These are phyloP conservation scores for Wickerhamiella lipophila DNA, from an alignment of 805 yeast species.

Conservation along the genomic window DNA sequence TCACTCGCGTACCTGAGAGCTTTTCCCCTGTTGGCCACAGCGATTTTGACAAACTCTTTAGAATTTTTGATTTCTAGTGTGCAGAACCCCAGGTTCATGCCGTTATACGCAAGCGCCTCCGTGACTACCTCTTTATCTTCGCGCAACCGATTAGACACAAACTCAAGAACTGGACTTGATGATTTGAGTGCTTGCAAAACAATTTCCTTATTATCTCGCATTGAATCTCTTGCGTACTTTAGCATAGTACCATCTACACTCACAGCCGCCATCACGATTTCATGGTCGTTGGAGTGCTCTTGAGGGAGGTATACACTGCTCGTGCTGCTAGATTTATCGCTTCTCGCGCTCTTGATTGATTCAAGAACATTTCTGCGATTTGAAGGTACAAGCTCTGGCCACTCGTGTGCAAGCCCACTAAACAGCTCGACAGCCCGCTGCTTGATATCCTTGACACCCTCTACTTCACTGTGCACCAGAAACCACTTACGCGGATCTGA, in stretches of 20 bases:
- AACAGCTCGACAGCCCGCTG: background rate
- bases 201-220: background rate
- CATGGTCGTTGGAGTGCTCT: background rate
- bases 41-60: background rate
- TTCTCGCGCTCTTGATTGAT: background rate
- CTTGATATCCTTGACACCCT: background rate
- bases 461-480: background rate
- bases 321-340: background rate
- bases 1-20: background rate
- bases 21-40: background rate
- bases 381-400: background rate
- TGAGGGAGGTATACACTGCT: background rate
- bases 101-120: background rate
- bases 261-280: conserved; percentile 4
- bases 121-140: background rate
- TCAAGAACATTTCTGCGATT: background rate
- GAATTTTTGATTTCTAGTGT: background rate
- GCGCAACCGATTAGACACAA: background rate
- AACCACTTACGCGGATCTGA: background rate
- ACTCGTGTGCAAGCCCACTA: background rate
- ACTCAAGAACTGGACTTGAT: background rate
- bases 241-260: background rate
- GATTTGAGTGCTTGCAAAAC: background rate
- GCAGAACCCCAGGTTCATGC: background rate
- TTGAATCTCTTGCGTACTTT: background rate